Evolutionary conservation across 352 stramenopile species (phyloP), one percentile per base, ranked within the genome.

Genomic region (Aphanomyces invadans): DNA sequence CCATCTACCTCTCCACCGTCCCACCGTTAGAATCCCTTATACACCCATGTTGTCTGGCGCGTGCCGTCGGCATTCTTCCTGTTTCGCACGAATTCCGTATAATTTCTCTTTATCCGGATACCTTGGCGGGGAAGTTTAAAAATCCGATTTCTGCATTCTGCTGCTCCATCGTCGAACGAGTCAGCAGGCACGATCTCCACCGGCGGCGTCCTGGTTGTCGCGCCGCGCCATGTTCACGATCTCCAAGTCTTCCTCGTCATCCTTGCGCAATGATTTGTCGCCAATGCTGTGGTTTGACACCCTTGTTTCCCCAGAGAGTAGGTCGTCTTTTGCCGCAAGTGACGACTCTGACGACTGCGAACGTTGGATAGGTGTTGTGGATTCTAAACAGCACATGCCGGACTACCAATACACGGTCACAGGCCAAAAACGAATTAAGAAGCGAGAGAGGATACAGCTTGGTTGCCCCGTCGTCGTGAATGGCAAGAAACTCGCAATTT

Each of bases 341-440:
- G 60, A 48, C 25, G 31, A 3, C 9, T 25, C 17, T 48, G 4
- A 17, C 42, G 4, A 11, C 19, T 29, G 25, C 55, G 23, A n/a
- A n/a, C n/a, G n/a, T n/a, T 42, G 15, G 59, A 21, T 71, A 95
- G 86, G 90, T 60, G 74, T 95, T 1, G 71, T 90, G 9, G 86
- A 95, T 68, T 79, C 83, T 21, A 90, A 70, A 17, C 73, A 90
- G 1, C 78, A 90, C 38, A 76, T 57, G 25, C 76, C 79, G 11
- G 77, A 90, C 54, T 89, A 90, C 42, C 78, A 92, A 56, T 90
- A 81, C 33, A 87, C 74, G 1, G 86, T 92, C 3, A 90, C 81
- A 19, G 83, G 86, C 26, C 70, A 75, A 19, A 89, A 81, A 65
- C 86, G 86, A 23, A 73, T 89, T 5, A 94, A 94, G 63, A 73